Conservation (phyloP, 495 filamentous ascomycete species). For the Aspergillus baeticus region DNA sequence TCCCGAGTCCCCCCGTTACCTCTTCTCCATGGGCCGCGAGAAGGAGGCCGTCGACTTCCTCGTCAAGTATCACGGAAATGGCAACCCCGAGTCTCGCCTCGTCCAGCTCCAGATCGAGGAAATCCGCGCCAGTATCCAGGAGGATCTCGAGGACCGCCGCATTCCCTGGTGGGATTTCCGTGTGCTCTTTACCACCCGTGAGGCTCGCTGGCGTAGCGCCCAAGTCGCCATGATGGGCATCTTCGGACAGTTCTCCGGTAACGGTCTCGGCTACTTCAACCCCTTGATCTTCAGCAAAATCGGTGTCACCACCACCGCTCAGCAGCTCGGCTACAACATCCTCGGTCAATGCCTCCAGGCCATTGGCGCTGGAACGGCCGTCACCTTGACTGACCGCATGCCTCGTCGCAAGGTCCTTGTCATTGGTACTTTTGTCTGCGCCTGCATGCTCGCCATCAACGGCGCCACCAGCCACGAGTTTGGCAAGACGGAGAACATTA, state of each 20-base stretch:
- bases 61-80: conserved; percentile 58
- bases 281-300: conserved; percentile 37
- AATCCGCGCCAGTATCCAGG: conserved; percentile 53
- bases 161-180: conserved; percentile 60
- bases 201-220: conserved; percentile 58
- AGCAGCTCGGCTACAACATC: conserved; percentile 59
- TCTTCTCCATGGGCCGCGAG: conserved; percentile 50
- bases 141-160: conserved; percentile 57
- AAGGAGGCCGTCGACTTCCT: conserved; percentile 55
- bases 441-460: conserved; percentile 44
- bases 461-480: conserved; percentile 31
- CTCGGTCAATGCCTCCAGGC: conserved; percentile 69
- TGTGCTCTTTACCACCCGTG: conserved; percentile 57
- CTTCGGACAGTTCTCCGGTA: conserved; percentile 52
- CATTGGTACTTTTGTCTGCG: conserved; percentile 56
- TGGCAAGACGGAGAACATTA: conserved; percentile 34
- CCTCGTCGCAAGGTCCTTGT: conserved; percentile 61
- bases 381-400: conserved; percentile 64
- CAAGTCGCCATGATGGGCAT: conserved; percentile 62
- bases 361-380: conserved; percentile 63
- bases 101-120: conserved; percentile 58
- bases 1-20: conserved; percentile 61
- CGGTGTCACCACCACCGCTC: conserved; percentile 43
- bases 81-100: conserved; percentile 48
- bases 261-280: conserved; percentile 50